Evolutionary conservation across 2,329 filamentous ascomycete species (phyloP).

Genomic region (Aspergillus ibericus): DNA sequence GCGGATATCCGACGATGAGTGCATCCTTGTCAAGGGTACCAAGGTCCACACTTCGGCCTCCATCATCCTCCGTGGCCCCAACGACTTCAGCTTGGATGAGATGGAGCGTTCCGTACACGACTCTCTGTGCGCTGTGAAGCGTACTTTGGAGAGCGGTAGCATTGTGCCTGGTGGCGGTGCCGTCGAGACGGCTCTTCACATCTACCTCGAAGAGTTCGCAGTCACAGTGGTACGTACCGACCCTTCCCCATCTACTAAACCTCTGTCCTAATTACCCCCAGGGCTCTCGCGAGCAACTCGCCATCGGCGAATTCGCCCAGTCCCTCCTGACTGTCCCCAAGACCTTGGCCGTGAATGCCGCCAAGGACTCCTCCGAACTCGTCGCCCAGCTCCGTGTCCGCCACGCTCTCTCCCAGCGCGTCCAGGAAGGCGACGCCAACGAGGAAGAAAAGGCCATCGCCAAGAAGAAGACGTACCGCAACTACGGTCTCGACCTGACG

Average conservation of each 20-base stretch:
- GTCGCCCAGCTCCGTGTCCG: conserved; percentile 92
- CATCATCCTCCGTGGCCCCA: conserved; percentile 90
- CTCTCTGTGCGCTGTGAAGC: conserved; percentile 93
- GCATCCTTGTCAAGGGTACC: conserved; percentile 93
- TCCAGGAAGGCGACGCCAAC: conserved; percentile 71
- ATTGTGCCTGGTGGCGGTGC: conserved; percentile 96
- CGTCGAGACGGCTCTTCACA: conserved; percentile 97
- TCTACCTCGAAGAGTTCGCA: conserved; percentile 98
- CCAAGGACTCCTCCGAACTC: conserved; percentile 92
- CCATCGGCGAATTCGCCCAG: conserved; percentile 96
- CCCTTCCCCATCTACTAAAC: neutral
- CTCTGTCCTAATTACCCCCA: conserved; percentile 26
- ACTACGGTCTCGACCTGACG: conserved; percentile 89
- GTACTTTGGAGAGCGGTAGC: conserved; percentile 92
- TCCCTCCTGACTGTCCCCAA: conserved; percentile 93
- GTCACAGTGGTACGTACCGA: conserved; percentile 75
- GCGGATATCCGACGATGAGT: conserved; percentile 97
- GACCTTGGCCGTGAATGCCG: conserved; percentile 93
- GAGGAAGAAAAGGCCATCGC: conserved; percentile 87
- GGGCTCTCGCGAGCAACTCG: conserved; percentile 92
- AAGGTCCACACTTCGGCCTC: conserved; percentile 93
- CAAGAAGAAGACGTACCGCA: conserved; percentile 96
- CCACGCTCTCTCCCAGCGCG: conserved; percentile 90
- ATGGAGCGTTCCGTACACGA: conserved; percentile 99
- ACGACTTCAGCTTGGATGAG: conserved; percentile 96